A percentile compares a stretch with the other conserved stretches of the same genome.
Evolutionary conservation across 2,329 filamentous ascomycete species (phyloP).

Genomic region (Aureobasidium sp.): DNA sequence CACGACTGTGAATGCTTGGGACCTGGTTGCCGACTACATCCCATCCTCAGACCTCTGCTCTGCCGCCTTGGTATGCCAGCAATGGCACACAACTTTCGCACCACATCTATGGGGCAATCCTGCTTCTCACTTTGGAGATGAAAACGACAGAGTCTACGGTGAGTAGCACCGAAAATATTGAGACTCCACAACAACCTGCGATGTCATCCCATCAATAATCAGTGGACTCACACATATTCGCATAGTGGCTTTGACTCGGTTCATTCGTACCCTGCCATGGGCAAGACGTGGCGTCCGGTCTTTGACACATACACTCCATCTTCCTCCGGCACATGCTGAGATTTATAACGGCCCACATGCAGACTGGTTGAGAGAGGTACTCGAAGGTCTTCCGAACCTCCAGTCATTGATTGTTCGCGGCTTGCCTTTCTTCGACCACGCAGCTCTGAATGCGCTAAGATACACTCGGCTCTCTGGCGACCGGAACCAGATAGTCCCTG

Average conservation of each 20-base stretch:
- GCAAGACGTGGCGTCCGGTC: conserved; percentile 47
- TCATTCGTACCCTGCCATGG: conserved; percentile 50
- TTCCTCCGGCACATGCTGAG: conserved; percentile 54
- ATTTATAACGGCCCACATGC: conserved; percentile 53
- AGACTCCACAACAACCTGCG: background rate
- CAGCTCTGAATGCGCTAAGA: conserved; percentile 46
- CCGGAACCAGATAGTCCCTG: background rate
- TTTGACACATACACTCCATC: conserved; percentile 54
- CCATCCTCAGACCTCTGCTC: conserved; percentile 50
- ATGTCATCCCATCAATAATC: background rate
- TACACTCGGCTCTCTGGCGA: conserved; percentile 15
- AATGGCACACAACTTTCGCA: conserved; percentile 53
- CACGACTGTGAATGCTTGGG: conserved; percentile 48
- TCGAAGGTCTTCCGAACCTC: conserved; percentile 51
- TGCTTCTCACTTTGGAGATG: conserved; percentile 53
- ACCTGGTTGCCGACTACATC: conserved; percentile 50
- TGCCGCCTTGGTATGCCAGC: conserved; percentile 48
- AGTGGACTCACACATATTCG: background rate
- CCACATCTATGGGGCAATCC: conserved; percentile 57
- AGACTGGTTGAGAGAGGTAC: conserved; percentile 53
- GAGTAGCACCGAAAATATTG: background rate
- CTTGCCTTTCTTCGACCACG: conserved; percentile 57
- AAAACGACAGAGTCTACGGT: conserved; percentile 56
- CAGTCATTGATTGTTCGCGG: conserved; percentile 54
- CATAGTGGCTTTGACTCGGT: conserved; percentile 51